A percentile compares a stretch with the other conserved stretches of the same genome.
phyloP scores from a whole-genome alignment of 2,329 filamentous ascomycete genomes.

The Fusarium concolor region DNA sequence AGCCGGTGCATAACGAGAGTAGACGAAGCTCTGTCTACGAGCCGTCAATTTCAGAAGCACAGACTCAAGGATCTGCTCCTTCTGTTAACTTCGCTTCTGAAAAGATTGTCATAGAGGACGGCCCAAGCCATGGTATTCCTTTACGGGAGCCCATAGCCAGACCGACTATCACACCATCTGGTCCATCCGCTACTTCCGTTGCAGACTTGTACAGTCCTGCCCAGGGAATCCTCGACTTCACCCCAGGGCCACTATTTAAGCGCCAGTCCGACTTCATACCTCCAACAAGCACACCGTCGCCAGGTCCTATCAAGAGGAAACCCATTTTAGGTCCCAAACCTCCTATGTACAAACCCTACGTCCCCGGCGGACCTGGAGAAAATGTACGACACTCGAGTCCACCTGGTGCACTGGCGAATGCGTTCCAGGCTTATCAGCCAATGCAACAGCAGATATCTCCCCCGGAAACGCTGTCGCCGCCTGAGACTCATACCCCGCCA shows the following conservation, averaged over 20 bases:
- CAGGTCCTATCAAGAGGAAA: slow-evolving; percentile 25
- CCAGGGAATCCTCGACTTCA: slow-evolving; percentile 16
- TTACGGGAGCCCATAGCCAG: background rate
- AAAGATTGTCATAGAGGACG: slow-evolving; percentile 1
- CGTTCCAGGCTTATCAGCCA: slow-evolving; percentile 22
- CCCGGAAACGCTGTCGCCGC: background rate
- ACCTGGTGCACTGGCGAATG: background rate
- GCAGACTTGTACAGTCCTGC: slow-evolving; percentile 23
- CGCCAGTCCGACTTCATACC: background rate
- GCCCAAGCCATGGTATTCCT: background rate
- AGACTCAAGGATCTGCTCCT: background rate
- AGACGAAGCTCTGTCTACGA: slow-evolving; percentile 2
- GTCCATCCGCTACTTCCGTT: background rate
- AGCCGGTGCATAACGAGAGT: background rate
- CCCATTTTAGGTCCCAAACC: slow-evolving; percentile 10
- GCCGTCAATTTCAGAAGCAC: background rate
- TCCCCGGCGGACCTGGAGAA: background rate
- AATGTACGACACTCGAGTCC: slow-evolving; percentile 8
- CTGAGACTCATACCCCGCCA: background rate
- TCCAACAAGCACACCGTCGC: background rate
- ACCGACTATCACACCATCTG: background rate
- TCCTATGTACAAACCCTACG: slow-evolving; percentile 20
- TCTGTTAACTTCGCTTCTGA: background rate
- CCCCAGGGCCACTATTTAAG: background rate
- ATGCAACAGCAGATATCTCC: background rate